phyloP scores from a whole-genome alignment of 2,329 filamentous ascomycete species.

The Exophiala sp. region DNA sequence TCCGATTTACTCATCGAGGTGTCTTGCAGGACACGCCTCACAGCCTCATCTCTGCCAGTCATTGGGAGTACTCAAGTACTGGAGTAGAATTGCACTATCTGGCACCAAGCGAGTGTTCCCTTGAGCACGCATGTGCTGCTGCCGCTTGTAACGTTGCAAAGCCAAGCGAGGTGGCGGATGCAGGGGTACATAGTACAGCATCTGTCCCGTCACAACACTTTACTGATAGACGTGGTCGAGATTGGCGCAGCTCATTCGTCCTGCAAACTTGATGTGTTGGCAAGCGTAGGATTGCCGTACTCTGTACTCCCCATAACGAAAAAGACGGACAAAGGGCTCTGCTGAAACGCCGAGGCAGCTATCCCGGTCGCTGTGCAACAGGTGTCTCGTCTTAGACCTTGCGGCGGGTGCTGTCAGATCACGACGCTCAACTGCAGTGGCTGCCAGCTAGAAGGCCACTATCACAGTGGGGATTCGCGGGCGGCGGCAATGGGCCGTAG shows the following conservation, averaged over 20 bases:
- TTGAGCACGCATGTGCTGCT: too few species aligned
- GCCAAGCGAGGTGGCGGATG: neutral
- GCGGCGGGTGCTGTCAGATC: too few species aligned
- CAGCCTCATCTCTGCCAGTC: neutral
- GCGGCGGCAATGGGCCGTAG: conserved; percentile 21
- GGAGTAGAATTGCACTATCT: neutral
- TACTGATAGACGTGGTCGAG: neutral
- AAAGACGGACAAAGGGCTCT: neutral
- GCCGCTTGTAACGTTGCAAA: too few species aligned
- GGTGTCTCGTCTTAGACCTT: too few species aligned
- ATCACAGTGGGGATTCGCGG: conserved; percentile 5
- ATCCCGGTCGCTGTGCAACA: conserved; percentile 4
- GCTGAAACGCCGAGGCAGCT: neutral
- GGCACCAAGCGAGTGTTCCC: too few species aligned
- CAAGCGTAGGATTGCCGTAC: conserved; percentile 11
- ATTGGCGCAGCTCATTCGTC: conserved; percentile 9
- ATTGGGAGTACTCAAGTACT: neutral
- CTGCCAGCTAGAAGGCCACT: neutral
- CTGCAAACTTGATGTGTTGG: conserved; percentile 13
- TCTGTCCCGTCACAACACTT: neutral
- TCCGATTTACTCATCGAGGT: too few species aligned
- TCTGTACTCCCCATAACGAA: conserved; percentile 3
- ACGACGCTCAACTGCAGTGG: neutral
- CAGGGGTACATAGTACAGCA: neutral
- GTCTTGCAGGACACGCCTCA: neutral